A percentile compares a stretch with the other conserved stretches of the same genome.
Evolutionary conservation across 352 stramenopile genomes (phyloP).

Genomic region (Thalassiosira livingstoniorum): DNA sequence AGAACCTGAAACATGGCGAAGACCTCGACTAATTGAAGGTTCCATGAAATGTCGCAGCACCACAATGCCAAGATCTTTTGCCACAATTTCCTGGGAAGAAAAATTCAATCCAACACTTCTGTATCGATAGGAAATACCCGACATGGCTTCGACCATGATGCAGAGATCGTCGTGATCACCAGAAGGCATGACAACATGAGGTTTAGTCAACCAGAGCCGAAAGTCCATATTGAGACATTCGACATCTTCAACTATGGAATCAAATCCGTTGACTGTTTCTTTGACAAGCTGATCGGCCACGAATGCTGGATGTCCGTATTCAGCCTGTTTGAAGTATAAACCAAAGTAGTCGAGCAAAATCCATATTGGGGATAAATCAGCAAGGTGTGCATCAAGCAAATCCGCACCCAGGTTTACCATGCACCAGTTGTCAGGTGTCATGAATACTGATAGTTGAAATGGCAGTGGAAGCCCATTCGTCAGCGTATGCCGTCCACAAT

Average conservation of each 20-base stretch:
- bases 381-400: slow-evolving; percentile 61
- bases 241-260: slow-evolving; percentile 19
- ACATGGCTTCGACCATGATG: slow-evolving; percentile 57
- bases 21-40: slow-evolving; percentile 52
- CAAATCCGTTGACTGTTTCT: slow-evolving; percentile 33
- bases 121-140: slow-evolving; percentile 79
- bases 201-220: slow-evolving; percentile 70
- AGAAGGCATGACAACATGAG: slow-evolving; percentile 61
- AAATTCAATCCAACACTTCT: slow-evolving; percentile 69
- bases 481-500: slow-evolving; percentile 70
- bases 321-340: slow-evolving; percentile 77
- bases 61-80: slow-evolving; percentile 71
- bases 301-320: slow-evolving; percentile 81
- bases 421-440: slow-evolving; percentile 78
- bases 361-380: slow-evolving; percentile 78
- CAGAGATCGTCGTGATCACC: slow-evolving; percentile 32
- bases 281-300: slow-evolving; percentile 56
- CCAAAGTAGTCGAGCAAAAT: slow-evolving; percentile 84
- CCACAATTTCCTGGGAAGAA: slow-evolving; percentile 78
- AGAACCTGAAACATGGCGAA: slow-evolving; percentile 64
- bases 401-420: slow-evolving; percentile 83
- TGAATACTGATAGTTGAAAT: slow-evolving; percentile 82
- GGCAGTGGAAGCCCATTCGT: slow-evolving; percentile 69
- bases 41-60: slow-evolving; percentile 64
- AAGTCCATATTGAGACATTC: slow-evolving; percentile 81